Evolutionary conservation across 2,329 filamentous ascomycete genomes (phyloP).

Genomic region (Chrysoporthe deuterocubensis): DNA sequence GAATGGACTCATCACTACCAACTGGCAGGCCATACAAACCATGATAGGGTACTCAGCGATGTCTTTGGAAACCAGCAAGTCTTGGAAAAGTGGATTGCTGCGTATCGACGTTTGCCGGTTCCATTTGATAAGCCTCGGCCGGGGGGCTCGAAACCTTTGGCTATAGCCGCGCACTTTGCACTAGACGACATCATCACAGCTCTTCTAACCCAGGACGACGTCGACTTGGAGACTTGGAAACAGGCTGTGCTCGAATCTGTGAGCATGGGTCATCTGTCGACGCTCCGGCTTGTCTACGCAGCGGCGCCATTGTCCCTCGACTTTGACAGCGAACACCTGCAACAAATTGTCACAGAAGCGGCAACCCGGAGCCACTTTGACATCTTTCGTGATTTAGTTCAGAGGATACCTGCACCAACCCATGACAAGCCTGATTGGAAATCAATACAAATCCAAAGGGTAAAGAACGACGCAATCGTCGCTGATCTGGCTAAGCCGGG

Average conservation of each 20-base stretch:
- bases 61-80: not conserved
- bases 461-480: not conserved
- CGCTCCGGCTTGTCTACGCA: not conserved
- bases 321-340: not conserved
- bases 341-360: not conserved
- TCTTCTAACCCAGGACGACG: not conserved
- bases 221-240: not conserved
- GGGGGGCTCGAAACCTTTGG: not conserved
- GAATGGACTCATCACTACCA: slow-evolving; percentile 10
- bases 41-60: not conserved
- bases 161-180: slow-evolving; percentile 2
- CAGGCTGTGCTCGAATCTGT: slow-evolving; percentile 5
- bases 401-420: not conserved
- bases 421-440: not conserved
- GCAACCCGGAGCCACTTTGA: not conserved
- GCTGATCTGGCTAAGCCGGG: too few species aligned
- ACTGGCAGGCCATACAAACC: not conserved
- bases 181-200: not conserved
- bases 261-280: not conserved
- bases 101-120: not conserved
- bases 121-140: not conserved
- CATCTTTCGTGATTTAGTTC: not conserved
- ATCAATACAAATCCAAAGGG: not conserved
- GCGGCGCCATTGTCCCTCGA: not conserved
- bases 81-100: not conserved